Conservation (phyloP, 202 grass and related monocot species). For the Cymbopogon flexuosus region DNA sequence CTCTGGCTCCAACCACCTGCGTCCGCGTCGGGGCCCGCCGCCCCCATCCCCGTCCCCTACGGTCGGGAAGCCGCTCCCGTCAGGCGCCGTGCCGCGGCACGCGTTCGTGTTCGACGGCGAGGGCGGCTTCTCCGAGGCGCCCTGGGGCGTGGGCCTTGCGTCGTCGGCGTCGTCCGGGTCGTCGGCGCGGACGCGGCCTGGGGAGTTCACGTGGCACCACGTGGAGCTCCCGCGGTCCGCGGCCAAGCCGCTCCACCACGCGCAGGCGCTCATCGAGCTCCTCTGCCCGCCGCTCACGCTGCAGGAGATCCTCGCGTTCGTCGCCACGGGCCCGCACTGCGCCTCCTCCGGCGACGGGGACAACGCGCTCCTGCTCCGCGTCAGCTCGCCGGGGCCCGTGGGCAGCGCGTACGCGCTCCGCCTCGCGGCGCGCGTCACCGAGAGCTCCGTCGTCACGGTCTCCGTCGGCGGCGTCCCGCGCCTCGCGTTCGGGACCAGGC, state of each 20-base stretch:
- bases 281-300: slow-evolving; percentile 89
- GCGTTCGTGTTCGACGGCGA: slow-evolving; percentile 70
- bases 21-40: not conserved
- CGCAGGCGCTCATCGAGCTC: slow-evolving; percentile 76
- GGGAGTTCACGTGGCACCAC: slow-evolving; percentile 71
- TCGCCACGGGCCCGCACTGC: slow-evolving; percentile 71
- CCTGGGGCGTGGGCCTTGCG: slow-evolving; percentile 48
- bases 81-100: slow-evolving; percentile 48
- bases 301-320: slow-evolving; percentile 85
- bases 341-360: slow-evolving; percentile 17
- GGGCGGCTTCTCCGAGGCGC: slow-evolving; percentile 43
- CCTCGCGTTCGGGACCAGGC: slow-evolving; percentile 58
- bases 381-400: slow-evolving; percentile 66
- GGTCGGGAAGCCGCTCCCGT: slow-evolving; percentile 41
- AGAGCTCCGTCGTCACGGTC: slow-evolving; percentile 72
- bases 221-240: slow-evolving; percentile 64
- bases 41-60: slow-evolving; percentile 17
- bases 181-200: not conserved
- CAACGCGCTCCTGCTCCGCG: slow-evolving; percentile 63
- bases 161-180: not conserved
- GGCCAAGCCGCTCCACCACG: slow-evolving; percentile 57
- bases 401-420: slow-evolving; percentile 71
- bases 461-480: slow-evolving; percentile 74
- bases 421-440: slow-evolving; percentile 66
- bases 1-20: not conserved